Evolutionary conservation across 345 rosid species (phyloP), one percentile per base, ranked within the genome.

Genomic region (Eucalyptus lansdowneana): DNA sequence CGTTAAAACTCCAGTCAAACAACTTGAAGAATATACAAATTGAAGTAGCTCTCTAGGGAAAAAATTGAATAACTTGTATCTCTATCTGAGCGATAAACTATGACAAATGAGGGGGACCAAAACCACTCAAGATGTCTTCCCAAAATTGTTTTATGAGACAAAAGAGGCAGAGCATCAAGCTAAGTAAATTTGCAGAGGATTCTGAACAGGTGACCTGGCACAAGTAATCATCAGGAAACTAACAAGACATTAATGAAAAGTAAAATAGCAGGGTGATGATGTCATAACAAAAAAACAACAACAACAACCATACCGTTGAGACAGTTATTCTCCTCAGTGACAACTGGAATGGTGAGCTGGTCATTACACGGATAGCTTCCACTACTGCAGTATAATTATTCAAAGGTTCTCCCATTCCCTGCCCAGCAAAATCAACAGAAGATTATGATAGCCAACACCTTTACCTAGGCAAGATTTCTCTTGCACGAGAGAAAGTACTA

Each of bases 341-440:
- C 88, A 98, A 89, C 92, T 94, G 97, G 93, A 98, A 98, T 12
- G 99, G 96, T 87, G 95, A 91, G 86, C 95, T 95, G 83, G 92
- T 92, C 98, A 98, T 97, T 88, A 89, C 94, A 47, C 93, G 96
- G 15, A 98, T 91, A 90, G 98, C 97, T 93, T 98, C 99, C 50
- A 97, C 99, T 89, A 97, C 91, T 15, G 96, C 95, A 90, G 92
- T 86, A 91, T 98, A 98, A 91, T 98, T 98, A 93, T 98, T 98
- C 90, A 98, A 92, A 19, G 99, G 99, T 80, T 98, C 99, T 69
- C 99, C 99, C 99, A 98, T 98, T 88, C 99, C 99, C 99, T 98
- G 87, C 44, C 25, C 87, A 31, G 53, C 47, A n/a, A 34, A 31
- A 1, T 86, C 45, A 53, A 56, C 56, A 86, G 58, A 50, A 86